Percentiles rank a stretch among this genome's conserved stretches.
These are phyloP conservation scores for Diplocarpon rosae DNA, from an alignment of 2,329 filamentous ascomycete genomes.

Conservation along the genomic window DNA sequence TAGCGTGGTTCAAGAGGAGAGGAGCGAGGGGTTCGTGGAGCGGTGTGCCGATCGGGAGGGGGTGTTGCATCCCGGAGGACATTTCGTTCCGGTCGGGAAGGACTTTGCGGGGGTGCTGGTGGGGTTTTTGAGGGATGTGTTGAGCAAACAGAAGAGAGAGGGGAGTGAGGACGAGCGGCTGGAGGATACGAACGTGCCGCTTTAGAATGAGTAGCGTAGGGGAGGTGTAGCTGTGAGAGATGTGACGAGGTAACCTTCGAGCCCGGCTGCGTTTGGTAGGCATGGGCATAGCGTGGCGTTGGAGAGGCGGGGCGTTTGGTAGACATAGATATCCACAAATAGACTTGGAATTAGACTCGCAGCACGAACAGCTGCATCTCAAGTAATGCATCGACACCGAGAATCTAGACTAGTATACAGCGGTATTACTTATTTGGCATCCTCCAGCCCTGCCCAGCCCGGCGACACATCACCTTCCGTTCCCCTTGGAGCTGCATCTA, in stretches of 20 bases:
- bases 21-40: slow-evolving; percentile 57
- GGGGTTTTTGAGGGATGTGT: slow-evolving; percentile 46
- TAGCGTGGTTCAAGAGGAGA: slow-evolving; percentile 72
- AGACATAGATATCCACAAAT: not conserved
- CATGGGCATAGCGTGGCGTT: slow-evolving; percentile 15
- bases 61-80: slow-evolving; percentile 70
- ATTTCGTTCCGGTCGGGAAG: slow-evolving; percentile 77
- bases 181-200: slow-evolving; percentile 60
- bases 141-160: slow-evolving; percentile 39
- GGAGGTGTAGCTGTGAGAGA: not conserved
- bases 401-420: slow-evolving; percentile 28
- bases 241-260: not conserved
- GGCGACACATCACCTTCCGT: slow-evolving; percentile 1
- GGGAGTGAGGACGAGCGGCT: slow-evolving; percentile 44
- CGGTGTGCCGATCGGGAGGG: slow-evolving; percentile 43
- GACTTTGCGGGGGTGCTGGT: slow-evolving; percentile 70
- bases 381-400: slow-evolving; percentile 20
- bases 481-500: not conserved
- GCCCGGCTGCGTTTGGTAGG: not conserved
- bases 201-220: slow-evolving; percentile 28
- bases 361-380: not conserved
- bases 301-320: slow-evolving; percentile 18
- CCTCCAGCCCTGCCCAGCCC: not conserved
- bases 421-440: slow-evolving; percentile 14
- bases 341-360: not conserved